These are phyloP conservation scores for Przewalskia tangutica DNA, from an alignment of 257 asterid genomes.

Conservation along the genomic window DNA sequence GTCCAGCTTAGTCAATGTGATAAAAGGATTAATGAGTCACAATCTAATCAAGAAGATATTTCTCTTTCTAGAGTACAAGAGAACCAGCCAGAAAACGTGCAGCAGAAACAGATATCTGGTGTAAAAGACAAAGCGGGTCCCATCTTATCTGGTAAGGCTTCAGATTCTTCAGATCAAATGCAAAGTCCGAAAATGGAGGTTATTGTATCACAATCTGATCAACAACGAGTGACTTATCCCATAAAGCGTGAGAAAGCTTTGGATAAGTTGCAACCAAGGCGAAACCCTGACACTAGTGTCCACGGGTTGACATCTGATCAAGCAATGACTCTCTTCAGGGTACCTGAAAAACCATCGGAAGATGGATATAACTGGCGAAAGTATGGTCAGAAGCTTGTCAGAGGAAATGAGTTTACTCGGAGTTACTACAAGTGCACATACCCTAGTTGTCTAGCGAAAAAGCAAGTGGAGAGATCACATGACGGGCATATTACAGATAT, in stretches of 20 bases:
- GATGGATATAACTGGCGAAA: conserved; percentile 97
- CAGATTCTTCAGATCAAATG: conserved; percentile 17
- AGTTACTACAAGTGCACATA: conserved; percentile 86
- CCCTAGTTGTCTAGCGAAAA: conserved; percentile 66
- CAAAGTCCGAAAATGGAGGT: conserved; percentile 14
- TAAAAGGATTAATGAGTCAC: conserved; percentile 1
- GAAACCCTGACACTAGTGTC: conserved; percentile 29
- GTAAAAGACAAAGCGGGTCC: conserved; percentile 11
- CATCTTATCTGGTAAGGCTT: conserved; percentile 12
- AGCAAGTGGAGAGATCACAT: conserved; percentile 78
- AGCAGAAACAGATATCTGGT: background rate
- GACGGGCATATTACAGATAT: conserved; percentile 62
- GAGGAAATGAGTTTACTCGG: conserved; percentile 74
- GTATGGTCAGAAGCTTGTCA: conserved; percentile 90
- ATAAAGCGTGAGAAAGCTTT: conserved; percentile 21
- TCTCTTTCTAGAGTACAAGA: background rate
- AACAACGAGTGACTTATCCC: conserved; percentile 16
- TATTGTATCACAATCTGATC: conserved; percentile 23
- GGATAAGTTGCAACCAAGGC: conserved; percentile 38
- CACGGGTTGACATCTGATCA: conserved; percentile 15
- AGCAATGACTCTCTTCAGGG: conserved; percentile 3
- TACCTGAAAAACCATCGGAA: conserved; percentile 46
- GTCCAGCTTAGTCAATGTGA: background rate
- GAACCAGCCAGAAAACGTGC: no score
- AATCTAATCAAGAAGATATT: conserved; percentile 16